These are phyloP conservation scores for Paecilomyces sp. DNA, from an alignment of 2,329 filamentous ascomycete species.

Conservation along the genomic window DNA sequence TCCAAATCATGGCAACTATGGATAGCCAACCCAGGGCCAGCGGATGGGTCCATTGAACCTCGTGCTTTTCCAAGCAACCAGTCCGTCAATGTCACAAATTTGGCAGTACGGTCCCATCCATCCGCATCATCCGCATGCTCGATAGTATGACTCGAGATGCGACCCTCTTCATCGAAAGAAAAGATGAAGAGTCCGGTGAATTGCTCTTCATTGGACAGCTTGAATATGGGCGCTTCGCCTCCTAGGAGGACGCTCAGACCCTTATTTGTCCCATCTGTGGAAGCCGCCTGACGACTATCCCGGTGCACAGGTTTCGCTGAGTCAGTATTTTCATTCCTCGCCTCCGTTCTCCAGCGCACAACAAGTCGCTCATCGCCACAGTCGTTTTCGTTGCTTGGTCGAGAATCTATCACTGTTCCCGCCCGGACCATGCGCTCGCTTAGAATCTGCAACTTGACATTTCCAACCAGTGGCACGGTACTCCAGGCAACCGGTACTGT, in stretches of 20 bases:
- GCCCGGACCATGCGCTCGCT: constrained; percentile 80
- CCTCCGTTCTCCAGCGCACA: constrained; percentile 75
- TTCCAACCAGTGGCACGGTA: constrained; percentile 79
- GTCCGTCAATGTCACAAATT: constrained; percentile 85
- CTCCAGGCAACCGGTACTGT: constrained; percentile 96
- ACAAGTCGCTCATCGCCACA: constrained; percentile 67
- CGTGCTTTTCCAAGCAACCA: constrained; percentile 81
- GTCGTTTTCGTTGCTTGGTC: constrained; percentile 22
- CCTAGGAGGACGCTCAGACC: constrained; percentile 42
- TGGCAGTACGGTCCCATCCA: constrained; percentile 75
- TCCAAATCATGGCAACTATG: constrained; percentile 13
- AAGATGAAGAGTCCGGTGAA: constrained; percentile 93
- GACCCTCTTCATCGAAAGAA: constrained; percentile 82
- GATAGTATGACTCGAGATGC: constrained; percentile 82
- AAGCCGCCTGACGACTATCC: constrained; percentile 8
- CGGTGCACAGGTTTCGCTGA: constrained; percentile 8
- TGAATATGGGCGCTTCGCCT: constrained; percentile 44
- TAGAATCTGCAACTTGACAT: constrained; percentile 78
- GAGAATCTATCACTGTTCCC: constrained; percentile 29
- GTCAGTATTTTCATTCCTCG: constrained; percentile 22
- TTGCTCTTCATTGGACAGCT: constrained; percentile 57
- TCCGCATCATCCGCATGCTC: constrained; percentile 82
- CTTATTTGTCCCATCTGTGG: constrained; percentile 28
- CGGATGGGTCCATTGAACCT: constrained; percentile 31
- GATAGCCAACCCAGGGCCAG: constrained; percentile 20